Evolutionary conservation across 768 basidiomycete species (phyloP), one percentile per base, ranked within the genome.

Genomic region (Mycena epipterygia): DNA sequence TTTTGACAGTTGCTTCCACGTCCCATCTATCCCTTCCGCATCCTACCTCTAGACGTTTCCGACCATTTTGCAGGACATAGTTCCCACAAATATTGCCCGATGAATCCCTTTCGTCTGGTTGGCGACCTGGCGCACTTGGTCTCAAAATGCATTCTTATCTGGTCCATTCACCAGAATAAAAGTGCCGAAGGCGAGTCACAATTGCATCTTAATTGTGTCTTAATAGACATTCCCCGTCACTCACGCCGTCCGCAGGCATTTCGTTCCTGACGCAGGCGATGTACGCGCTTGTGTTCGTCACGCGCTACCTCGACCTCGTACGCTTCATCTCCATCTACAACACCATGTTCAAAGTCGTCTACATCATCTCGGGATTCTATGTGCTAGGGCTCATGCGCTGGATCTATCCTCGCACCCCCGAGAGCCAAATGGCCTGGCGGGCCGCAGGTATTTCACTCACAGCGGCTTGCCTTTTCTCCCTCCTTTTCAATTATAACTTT

Each of bases 211-310:
- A n/a, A n/a, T n/a, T 39, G 29, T 39, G 7, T 41, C 37, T 35
- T 29, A 32, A 29, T 53, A 42, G 37, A 5, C 29, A 29, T 32
- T 25, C 16, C 61, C 30, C 37, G 41, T 61, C 37, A 19, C 44
- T 61, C 57, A 52, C 29, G 29, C 25, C 17, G 25, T 42, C 35
- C 29, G 35, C 32, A 89, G 92, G 92, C 41, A 91, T 94, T 19
- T 57, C 92, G 33, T 93, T 93, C 89, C 93, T 94, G 81, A 92
- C 93, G 0, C 93, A 95, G 77, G 86, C 86, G 2, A 86, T 94
- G 62, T 95, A 95, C 78, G 87, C 90, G 64, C 82, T 85, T 57
- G 91, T 95, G 71, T 95, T 95, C 81, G 65, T 90, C 66, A 84
- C 90, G 46, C 89, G 93, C 67, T 95, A 95, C 83, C 80, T 93